Base-by-base conservation (phyloP, 345 rosid species). In the Rhodamnia rubescens region DNA sequence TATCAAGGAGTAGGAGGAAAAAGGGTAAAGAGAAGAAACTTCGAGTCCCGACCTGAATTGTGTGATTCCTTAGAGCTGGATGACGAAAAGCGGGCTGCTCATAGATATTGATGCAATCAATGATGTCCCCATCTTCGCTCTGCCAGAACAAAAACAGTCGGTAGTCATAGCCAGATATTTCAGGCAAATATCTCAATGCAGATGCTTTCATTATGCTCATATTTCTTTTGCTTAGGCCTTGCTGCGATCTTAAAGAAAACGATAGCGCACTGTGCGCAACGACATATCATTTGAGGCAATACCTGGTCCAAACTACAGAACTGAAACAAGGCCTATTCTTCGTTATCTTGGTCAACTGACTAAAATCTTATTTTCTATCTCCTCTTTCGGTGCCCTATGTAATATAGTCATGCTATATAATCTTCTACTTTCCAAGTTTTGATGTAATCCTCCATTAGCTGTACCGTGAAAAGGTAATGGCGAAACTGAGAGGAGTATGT, bases 121-220 rank as follows among this genome's bases (percentile, higher is more conserved):
- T 91, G 40, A 86, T 82, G 74, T 92, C 92, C 26, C 92, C 92
- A 87, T 93, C 94, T 89, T 91, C 91, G 86, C 92, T 91, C 95
- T 82, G 15, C 32, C 32, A 7, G 53, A 24, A 47, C 40, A 9
- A 82, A 47, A 29, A 82, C 52, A 18, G 24, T 69, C 15, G 44
- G 47, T 69, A 69, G 78, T 69, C 24, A 16, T 8, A 69, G 75
- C 78, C 78, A 32, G 78, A 69, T 13, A 4, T 69, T 64, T 69
- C 24, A 36, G 47, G 47, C 78, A 69, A 36, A 69, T 5, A 32
- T 32, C 13, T 69, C 42, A 32, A 18, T 69, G 78, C 75, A 32
- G 47, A 69, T 69, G 47, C 8, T 32, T 32, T 32, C 78, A 32
- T 69, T 16, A 32, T 69, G 44, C 78, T 69, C 24, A 5, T 6